Evolutionary conservation across 345 rosid species (phyloP).

Genomic region (Bruguiera parviflora): DNA sequence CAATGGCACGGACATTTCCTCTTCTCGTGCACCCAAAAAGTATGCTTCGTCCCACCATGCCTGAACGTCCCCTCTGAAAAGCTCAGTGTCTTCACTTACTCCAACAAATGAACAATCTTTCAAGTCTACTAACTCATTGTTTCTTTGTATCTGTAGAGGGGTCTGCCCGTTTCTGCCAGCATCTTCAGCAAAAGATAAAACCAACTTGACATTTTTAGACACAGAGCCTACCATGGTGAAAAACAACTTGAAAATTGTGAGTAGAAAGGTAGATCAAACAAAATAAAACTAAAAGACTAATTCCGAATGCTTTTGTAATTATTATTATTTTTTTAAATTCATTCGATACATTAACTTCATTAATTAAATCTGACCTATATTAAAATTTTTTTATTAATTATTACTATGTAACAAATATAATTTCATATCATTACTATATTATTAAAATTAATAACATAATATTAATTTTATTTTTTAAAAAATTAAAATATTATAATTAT

Average conservation of each 20-base stretch:
- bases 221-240: no score
- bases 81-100: slow-evolving; percentile 3
- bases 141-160: neutral
- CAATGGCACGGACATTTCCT: slow-evolving; percentile 4
- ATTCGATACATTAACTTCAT: no score
- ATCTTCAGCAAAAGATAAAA: slow-evolving; percentile 11
- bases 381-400: no score
- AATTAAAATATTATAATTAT: no score
- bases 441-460: no score
- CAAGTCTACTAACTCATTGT: neutral
- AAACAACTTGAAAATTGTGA: no score
- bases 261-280: neutral
- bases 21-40: neutral
- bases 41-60: neutral
- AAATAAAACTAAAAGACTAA: neutral
- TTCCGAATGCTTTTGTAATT: no score
- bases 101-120: neutral
- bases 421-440: no score
- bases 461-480: no score
- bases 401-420: no score
- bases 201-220: neutral
- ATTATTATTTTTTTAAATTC: no score
- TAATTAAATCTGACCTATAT: no score
- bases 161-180: neutral
- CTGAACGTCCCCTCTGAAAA: neutral